Conservation (phyloP, 805 yeast genomes). For the Scheffersomyces ergatensis region DNA sequence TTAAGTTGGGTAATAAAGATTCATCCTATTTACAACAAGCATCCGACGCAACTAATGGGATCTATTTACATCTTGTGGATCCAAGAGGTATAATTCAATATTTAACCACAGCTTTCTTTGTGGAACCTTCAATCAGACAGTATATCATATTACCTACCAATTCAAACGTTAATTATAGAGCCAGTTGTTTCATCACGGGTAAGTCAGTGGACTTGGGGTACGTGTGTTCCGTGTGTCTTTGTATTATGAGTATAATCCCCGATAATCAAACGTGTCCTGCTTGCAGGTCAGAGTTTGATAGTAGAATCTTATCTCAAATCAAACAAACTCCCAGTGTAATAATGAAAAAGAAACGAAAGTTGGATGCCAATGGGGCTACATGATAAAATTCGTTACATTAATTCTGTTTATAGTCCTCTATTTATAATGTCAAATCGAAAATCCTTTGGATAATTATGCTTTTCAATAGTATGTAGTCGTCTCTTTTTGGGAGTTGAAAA, state of each 20-base stretch:
- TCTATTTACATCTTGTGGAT: constrained; percentile 66
- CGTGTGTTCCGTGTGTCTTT: constrained; percentile 92
- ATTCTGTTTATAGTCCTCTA: constrained; percentile 22
- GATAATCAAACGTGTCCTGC: constrained; percentile 73
- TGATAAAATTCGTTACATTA: too few relatives aligned
- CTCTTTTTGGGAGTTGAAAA: constrained; percentile 41
- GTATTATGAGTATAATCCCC: constrained; percentile 73
- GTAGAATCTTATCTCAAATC: constrained; percentile 54
- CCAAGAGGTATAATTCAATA: constrained; percentile 82
- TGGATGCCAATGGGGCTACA: constrained; percentile 12
- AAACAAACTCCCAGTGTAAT: constrained; percentile 58
- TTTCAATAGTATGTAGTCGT: constrained; percentile 46
- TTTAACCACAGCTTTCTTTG: constrained; percentile 73
- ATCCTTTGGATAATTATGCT: constrained; percentile 47
- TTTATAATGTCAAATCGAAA: constrained; percentile 27
- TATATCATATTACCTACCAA: constrained; percentile 78
- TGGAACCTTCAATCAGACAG: constrained; percentile 81
- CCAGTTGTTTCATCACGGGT: constrained; percentile 92
- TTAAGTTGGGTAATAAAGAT: constrained; percentile 61
- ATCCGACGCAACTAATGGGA: constrained; percentile 90
- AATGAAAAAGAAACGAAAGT: constrained; percentile 33
- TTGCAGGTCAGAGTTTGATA: constrained; percentile 78
- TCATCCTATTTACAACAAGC: constrained; percentile 94
- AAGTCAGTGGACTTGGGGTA: constrained; percentile 88
- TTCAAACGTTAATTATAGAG: constrained; percentile 85